These are phyloP conservation scores for Linnemannia schmuckeri DNA, from an alignment of 192 early-diverging fungal genomes.

Conservation along the genomic window DNA sequence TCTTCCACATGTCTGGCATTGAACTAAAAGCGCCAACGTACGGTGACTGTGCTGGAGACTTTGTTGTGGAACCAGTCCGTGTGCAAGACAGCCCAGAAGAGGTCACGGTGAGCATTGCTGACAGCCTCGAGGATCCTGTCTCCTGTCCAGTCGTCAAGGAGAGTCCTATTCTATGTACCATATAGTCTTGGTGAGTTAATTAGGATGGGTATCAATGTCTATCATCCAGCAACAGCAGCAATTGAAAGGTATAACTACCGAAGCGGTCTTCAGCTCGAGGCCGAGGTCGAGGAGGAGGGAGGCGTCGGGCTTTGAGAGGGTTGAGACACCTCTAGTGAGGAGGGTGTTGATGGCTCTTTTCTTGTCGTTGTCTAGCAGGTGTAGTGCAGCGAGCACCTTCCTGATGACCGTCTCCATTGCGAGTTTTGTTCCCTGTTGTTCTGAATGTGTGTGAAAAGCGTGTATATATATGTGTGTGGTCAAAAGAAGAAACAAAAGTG, in stretches of 20 bases:
- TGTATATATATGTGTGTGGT: no score
- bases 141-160: conserved; percentile 17
- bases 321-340: background rate
- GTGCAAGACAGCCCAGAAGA: conserved; percentile 24
- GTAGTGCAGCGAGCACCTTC: conserved; percentile 18
- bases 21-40: background rate
- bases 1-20: background rate
- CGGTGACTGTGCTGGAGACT: background rate
- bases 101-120: conserved; percentile 19
- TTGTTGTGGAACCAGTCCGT: conserved; percentile 26
- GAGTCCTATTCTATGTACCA: conserved; percentile 8
- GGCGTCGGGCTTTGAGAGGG: conserved; percentile 23
- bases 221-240: background rate
- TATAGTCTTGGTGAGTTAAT: background rate
- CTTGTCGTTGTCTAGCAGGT: conserved; percentile 27
- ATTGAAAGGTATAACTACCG: background rate
- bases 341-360: conserved; percentile 14
- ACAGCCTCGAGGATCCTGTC: conserved; percentile 32
- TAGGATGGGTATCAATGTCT: background rate
- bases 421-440: no score
- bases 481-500: background rate
- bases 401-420: conserved; percentile 46
- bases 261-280: conserved; percentile 16
- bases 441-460: background rate
- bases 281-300: conserved; percentile 28